Percentiles rank a stretch among this genome's conserved stretches.
phyloP scores from a whole-genome alignment of 192 early-diverging fungal species.

The Backusella circina region DNA sequence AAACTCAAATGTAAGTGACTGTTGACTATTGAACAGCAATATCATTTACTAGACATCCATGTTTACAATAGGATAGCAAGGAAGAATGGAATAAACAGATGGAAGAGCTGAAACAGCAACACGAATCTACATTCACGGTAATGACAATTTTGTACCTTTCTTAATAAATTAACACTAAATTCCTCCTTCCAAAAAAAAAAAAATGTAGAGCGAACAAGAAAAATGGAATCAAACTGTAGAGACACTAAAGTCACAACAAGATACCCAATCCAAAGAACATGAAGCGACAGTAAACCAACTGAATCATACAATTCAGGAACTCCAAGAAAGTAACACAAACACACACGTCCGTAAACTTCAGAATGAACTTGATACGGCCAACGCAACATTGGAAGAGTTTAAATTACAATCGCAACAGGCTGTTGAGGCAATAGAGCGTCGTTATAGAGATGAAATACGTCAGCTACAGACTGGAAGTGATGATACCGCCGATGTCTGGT shows the following conservation, averaged over 20 bases:
- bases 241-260: not conserved
- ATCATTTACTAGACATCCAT: not conserved
- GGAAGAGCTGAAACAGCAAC: not conserved
- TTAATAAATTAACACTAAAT: not conserved
- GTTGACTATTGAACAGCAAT: not conserved
- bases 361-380: not conserved
- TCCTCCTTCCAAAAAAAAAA: too few species aligned
- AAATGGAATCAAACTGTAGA: not conserved
- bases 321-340: not conserved
- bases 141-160: not conserved
- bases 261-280: constrained; percentile 1
- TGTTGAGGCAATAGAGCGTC: constrained; percentile 12
- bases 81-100: not conserved
- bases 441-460: constrained; percentile 26
- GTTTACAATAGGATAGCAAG: not conserved
- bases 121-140: not conserved
- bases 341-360: constrained; percentile 1
- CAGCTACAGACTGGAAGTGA: constrained; percentile 23
- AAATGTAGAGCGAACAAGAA: not conserved
- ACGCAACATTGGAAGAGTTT: constrained; percentile 5
- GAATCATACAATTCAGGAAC: not conserved
- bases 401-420: not conserved
- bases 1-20: not conserved
- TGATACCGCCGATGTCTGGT: constrained; percentile 23
- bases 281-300: not conserved